phyloP scores from a whole-genome alignment of 163 green algal species.

The Chlorella variabilis region DNA sequence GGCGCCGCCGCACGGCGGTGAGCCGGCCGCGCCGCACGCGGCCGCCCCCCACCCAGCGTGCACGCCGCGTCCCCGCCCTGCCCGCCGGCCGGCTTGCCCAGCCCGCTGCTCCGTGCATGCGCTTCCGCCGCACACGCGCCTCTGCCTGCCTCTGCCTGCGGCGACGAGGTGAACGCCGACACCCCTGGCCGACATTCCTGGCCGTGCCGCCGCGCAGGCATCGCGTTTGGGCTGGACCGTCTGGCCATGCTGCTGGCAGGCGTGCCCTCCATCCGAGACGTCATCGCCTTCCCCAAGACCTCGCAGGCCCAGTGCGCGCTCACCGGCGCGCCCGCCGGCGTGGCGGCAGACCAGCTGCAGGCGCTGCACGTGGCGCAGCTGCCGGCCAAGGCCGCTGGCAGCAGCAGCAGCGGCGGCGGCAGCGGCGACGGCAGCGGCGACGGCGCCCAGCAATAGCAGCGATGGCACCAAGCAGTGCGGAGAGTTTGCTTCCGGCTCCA shows the following conservation, averaged over 20 bases:
- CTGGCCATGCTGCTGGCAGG: constrained; percentile 92
- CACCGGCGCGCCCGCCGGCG: constrained; percentile 71
- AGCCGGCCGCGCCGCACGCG: not conserved
- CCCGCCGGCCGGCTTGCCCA: too few relatives aligned
- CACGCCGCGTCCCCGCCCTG: too few relatives aligned
- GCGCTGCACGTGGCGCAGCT: constrained; percentile 53
- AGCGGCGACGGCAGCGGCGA: not conserved
- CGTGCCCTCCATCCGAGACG: constrained; percentile 90
- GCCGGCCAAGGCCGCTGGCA: not conserved
- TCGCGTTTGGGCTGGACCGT: constrained; percentile 92
- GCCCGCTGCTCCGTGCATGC: too few relatives aligned
- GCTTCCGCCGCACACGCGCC: too few relatives aligned
- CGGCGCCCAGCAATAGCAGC: too few relatives aligned
- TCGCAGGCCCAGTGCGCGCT: constrained; percentile 81
- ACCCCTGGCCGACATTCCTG: too few relatives aligned
- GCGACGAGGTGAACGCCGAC: too few relatives aligned
- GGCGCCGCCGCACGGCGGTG: constrained; percentile 90
- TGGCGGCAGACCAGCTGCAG: constrained; percentile 62
- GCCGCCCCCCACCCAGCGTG: too few relatives aligned
- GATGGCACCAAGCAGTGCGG: too few relatives aligned
- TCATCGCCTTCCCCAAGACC: constrained; percentile 99
- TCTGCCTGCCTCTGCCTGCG: too few relatives aligned
- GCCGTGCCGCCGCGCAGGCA: too few relatives aligned
- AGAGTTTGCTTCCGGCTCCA: too few relatives aligned
- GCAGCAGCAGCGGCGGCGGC: constrained; percentile 6